Evolutionary conservation across 176 grass and related monocot genomes (phyloP), one percentile per base, ranked within the genome.

Genomic region (Avena eriantha): DNA sequence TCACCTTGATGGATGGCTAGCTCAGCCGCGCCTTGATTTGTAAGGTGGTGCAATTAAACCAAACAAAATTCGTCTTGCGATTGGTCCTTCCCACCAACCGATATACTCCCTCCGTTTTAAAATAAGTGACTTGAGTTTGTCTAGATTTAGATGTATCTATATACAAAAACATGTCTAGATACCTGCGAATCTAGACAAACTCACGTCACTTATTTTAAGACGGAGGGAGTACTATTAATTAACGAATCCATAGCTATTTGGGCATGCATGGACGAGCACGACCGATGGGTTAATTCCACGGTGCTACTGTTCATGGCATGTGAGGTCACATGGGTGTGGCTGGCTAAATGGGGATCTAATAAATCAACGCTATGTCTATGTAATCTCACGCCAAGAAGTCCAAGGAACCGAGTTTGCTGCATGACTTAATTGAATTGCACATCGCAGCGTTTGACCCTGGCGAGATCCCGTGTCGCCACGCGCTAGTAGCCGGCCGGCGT

Each of bases 291-390:
- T 45, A 0, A 3, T 72, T 58, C 71, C 16, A 50, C 0, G 50
- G 17, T 41, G 39, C 0, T 46, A 34, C 45, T 36, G 15, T 73
- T 60, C 56, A 17, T 26, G 54, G 65, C 89, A 87, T 80, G 84
- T 90, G 89, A 80, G 67, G 56, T 74, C 89, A 90, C 80, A 80
- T 90, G 89, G 85, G 39, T 41, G 39, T 1, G 66, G 56, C 65
- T 80, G 75, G 85, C 83, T 75, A 71, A 64, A 86, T 33, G 63
- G 61, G 49, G 71, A 9, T 61, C 31, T 41, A 41, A 41, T 13
- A 66, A 61, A 47, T 45, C 0, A 12, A 69, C 3, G 16, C 31
- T 19, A 16, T 4, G 3, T 1, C 1, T 55, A 29, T 14, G 59
- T 34, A 6, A 72, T 46, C 69, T 57, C 57, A 23, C 18, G 5